Percentiles rank a stretch among this genome's conserved stretches.
phyloP scores from a whole-genome alignment of 176 grass and related monocot genomes.

The Coix lacrymajobi region DNA sequence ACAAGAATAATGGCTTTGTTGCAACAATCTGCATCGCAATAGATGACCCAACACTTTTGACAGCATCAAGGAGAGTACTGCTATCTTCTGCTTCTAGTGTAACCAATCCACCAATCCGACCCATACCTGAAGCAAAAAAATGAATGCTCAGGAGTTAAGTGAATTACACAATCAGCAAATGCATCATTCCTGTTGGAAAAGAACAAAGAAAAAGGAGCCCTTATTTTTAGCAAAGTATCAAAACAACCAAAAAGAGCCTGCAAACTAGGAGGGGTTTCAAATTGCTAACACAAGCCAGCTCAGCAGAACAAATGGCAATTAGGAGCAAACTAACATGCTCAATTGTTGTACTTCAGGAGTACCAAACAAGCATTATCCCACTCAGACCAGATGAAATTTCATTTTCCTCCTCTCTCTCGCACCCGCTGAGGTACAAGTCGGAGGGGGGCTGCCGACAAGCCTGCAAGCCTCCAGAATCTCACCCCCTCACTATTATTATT shows the following conservation, averaged over 20 bases:
- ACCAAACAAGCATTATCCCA: not conserved
- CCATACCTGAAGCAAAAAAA: conserved; percentile 53
- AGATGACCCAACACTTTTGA: conserved; percentile 59
- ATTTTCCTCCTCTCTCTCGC: not conserved
- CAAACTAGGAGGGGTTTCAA: not conserved
- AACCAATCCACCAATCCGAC: conserved; percentile 81
- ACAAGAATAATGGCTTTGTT: conserved; percentile 80
- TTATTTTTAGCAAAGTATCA: not conserved
- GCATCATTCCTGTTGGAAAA: not conserved
- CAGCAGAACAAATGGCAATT: not conserved
- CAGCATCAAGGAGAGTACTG: conserved; percentile 58
- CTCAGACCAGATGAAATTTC: not conserved
- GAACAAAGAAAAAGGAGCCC: not conserved
- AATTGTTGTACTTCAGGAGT: not conserved
- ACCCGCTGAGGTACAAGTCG: too few species aligned
- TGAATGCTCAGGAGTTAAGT: not conserved
- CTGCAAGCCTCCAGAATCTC: too few species aligned
- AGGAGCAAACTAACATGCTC: not conserved
- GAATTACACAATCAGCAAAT: not conserved
- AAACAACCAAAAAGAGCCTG: not conserved
- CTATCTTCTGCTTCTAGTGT: conserved; percentile 78
- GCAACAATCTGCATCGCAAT: conserved; percentile 97
- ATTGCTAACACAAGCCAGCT: not conserved
- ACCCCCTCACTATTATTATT: not conserved
- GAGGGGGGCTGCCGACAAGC: too few species aligned